Conservation (phyloP, 768 basidiomycete genomes). For the Boletus pseudopeckii region DNA sequence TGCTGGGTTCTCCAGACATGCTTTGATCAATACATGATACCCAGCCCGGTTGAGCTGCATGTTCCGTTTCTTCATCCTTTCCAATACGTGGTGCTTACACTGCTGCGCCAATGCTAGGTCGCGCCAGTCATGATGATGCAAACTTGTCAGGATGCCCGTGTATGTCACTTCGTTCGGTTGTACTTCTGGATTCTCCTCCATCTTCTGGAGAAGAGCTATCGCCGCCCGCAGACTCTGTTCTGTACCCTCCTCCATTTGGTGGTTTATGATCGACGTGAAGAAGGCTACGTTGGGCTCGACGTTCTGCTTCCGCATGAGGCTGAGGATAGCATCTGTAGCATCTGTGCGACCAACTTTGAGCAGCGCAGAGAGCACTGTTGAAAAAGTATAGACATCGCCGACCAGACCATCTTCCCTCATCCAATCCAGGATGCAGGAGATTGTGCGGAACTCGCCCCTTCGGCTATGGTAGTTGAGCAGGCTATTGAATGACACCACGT, state of each 20-base stretch:
- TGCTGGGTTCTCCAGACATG: constrained; percentile 52
- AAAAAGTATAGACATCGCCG: constrained; percentile 85
- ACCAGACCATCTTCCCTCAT: constrained; percentile 52
- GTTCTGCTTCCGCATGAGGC: constrained; percentile 73
- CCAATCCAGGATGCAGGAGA: constrained; percentile 55
- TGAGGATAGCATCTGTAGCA: constrained; percentile 59
- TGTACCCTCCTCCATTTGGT: constrained; percentile 58
- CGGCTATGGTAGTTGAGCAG: constrained; percentile 67
- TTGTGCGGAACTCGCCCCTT: constrained; percentile 56
- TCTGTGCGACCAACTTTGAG: constrained; percentile 65
- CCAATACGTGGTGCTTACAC: constrained; percentile 48
- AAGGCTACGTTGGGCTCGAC: constrained; percentile 72
- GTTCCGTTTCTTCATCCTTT: constrained; percentile 54
- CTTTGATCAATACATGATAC: constrained; percentile 76
- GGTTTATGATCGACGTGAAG: constrained; percentile 76
- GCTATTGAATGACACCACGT: constrained; percentile 78
- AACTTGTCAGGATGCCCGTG: constrained; percentile 70
- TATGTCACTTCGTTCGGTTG: constrained; percentile 80
- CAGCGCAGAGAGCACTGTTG: constrained; percentile 77
- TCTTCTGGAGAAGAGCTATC: constrained; percentile 64
- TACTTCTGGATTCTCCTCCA: constrained; percentile 58
- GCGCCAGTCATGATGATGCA: constrained; percentile 60
- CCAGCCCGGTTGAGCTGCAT: constrained; percentile 58
- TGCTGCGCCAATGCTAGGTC: constrained; percentile 42
- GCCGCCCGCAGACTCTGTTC: constrained; percentile 56